Base-by-base conservation (phyloP, 2,329 filamentous ascomycete species). In the Botryotinia calthae region DNA sequence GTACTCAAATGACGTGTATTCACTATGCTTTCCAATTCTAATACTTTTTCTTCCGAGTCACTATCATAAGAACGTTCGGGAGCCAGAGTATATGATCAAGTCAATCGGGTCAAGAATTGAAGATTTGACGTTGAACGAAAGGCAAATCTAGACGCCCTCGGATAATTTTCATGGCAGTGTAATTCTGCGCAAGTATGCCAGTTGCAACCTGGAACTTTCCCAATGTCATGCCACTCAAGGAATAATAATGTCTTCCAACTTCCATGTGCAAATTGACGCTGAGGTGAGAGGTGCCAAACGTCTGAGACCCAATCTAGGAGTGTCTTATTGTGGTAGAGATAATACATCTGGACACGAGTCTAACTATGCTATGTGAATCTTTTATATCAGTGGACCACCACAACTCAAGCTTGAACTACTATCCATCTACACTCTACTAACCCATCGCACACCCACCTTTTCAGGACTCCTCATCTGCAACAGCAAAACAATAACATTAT, bases 391-490 rank as follows among this genome's bases (percentile, higher is more conserved):
- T 7, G 8, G 37, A 37, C 4, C 31, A 37, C 31, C 9, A 61
- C 25, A 37, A 7, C 22, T 18, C 10, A 61, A 25, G 58, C 34
- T 37, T 10, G 5, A 61, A 28, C n/a, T 28, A 28, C 14, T 8
- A 28, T 28, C 12, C 10, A 37, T 16, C 58, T 61, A 61, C 20
- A 20, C 58, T 61, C 16, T 37, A 37, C 31, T 70, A 25, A 74
- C 72, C 75, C 75, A 77, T 25, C 68, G 46, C 65, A 78, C 56
- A 20, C 71, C 74, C 2, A 76, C 69, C 25, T 63, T 74, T 67
- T 76, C 75, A 3, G 75, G 74, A 63, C 72, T 64, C 25, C 61
- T 75, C 72, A 78, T 76, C 63, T 75, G 70, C 22, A 77, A 42
- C 37, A 73, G 56, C 28, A 71, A 73, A 58, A 77, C 76, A 12